Evolutionary conservation across 2,329 filamentous ascomycete species (phyloP).

Genomic region (Pezicula carpinea): DNA sequence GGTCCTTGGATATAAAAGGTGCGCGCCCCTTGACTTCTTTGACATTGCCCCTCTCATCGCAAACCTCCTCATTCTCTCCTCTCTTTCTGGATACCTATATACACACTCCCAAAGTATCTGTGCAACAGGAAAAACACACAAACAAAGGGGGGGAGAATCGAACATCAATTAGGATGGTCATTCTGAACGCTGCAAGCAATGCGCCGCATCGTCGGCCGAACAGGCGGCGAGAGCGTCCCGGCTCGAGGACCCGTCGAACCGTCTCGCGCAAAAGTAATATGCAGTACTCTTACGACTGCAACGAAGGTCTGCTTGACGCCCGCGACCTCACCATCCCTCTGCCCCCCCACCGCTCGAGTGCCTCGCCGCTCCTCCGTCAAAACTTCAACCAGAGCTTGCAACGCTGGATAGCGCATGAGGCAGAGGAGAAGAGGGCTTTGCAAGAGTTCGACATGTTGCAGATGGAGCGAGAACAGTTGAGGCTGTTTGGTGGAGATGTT

Average conservation of each 20-base stretch:
- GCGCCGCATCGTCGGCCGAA: slow-evolving; percentile 25
- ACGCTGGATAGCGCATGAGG: slow-evolving; percentile 25
- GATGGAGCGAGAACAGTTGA: slow-evolving; percentile 21
- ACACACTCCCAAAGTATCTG: background rate
- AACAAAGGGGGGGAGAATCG: background rate
- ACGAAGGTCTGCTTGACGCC: slow-evolving; percentile 23
- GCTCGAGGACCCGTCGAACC: slow-evolving; percentile 25
- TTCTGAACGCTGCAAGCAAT: slow-evolving; percentile 15
- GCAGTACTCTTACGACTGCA: slow-evolving; percentile 12
- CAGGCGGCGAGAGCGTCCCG: slow-evolving; percentile 26
- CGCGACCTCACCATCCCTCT: slow-evolving; percentile 19
- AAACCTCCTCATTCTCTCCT: slow-evolving; percentile 16
- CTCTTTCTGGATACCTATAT: slow-evolving; percentile 12
- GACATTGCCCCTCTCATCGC: slow-evolving; percentile 14
- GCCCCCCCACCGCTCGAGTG: slow-evolving; percentile 20
- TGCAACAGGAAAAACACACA: slow-evolving; percentile 1
- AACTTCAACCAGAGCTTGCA: slow-evolving; percentile 28
- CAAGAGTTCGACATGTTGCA: slow-evolving; percentile 20
- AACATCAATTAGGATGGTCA: slow-evolving; percentile 12
- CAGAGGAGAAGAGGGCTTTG: slow-evolving; percentile 18
- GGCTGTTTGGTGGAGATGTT: slow-evolving; percentile 26
- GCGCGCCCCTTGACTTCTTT: slow-evolving; percentile 5
- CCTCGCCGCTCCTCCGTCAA: slow-evolving; percentile 25
- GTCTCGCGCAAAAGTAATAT: slow-evolving; percentile 21
- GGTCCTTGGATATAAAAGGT: slow-evolving; percentile 19